Conservation (phyloP, 2,329 filamentous ascomycete species). For the Penicillium capsulatum region DNA sequence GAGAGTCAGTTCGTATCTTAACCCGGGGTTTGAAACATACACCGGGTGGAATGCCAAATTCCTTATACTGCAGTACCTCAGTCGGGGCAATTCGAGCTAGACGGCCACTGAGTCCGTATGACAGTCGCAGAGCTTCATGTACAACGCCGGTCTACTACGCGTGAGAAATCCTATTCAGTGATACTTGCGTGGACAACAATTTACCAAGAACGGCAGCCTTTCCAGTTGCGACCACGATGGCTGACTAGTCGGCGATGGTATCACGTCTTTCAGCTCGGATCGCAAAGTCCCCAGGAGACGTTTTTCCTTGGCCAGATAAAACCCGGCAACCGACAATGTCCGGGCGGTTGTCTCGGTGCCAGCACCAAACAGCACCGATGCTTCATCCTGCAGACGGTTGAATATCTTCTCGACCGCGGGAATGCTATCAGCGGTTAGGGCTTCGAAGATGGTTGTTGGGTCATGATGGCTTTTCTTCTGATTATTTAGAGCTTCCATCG, state of each 20-base stretch:
- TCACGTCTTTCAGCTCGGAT: constrained; percentile 25
- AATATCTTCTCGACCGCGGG: constrained; percentile 4
- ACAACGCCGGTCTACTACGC: constrained; percentile 9
- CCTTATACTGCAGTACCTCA: constrained; percentile 1
- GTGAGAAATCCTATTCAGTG: too few relatives aligned
- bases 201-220: too few relatives aligned
- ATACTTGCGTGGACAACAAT: too few relatives aligned
- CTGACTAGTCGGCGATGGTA: constrained; percentile 12
- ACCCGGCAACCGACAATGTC: constrained; percentile 24
- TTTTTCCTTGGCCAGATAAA: constrained; percentile 23
- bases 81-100: constrained; percentile 5
- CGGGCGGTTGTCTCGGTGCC: constrained; percentile 34
- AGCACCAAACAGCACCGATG: constrained; percentile 25
- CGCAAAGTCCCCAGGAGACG: constrained; percentile 17
- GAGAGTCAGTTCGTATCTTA: too few relatives aligned
- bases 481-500: too few relatives aligned
- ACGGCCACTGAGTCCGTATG: neutral
- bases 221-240: too few relatives aligned
- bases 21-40: too few relatives aligned
- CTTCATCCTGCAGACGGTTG: constrained; percentile 29
- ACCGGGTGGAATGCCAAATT: constrained; percentile 5
- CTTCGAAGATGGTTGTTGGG: too few relatives aligned
- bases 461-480: too few relatives aligned
- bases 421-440: too few relatives aligned
- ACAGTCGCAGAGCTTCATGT: constrained; percentile 15